Base-by-base conservation (phyloP, 2,329 filamentous ascomycete genomes). In the Parasarocladium wereldwijsianum region DNA sequence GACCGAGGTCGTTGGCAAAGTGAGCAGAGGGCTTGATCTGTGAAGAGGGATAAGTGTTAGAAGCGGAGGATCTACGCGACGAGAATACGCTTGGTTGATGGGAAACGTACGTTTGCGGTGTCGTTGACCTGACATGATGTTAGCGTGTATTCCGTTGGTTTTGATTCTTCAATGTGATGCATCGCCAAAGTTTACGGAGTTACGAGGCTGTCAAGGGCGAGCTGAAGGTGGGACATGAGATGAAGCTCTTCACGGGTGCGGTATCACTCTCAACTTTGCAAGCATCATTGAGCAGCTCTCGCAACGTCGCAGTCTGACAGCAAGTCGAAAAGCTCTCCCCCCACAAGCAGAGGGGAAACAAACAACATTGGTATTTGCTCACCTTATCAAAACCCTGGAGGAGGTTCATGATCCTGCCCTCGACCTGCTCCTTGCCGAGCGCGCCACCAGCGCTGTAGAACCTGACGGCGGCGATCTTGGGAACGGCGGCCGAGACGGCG, bases 381-480 rank as follows among this genome's bases (percentile, higher is more conserved):
- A 58, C 55, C 80, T 98, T 98, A 66, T 98, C 90, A 55, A 96
- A 98, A 57, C 86, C 87, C 64, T 85, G 79, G 58, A 98, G 60
- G 49, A 98, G 66, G 58, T 84, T 81, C 56, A 93, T 70, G 67
- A 96, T 94, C 53, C 87, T 75, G 37, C 82, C 83, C 64, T 92
- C 78, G 34, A 93, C 81, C 64, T 93, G 84, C 34, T 76, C 66
- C 66, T 85, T 78, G 47, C 72, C 67, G 41, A 96, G 71, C 43
- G 77, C 76, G 40, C 76, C 72, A 36, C 70, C 76, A 32, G 87
- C 81, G 43, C 86, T 84, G 65, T 98, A 98, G 65, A 75, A 80
- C 60, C 90, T 70, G 50, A 81, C 66, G 44, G 72, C 68, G 53
- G 76, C 67, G 60, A 76, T 70, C 48, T 67, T 65, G 48, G 70